These are phyloP conservation scores for Zizania palustris DNA, from an alignment of 202 grass and related monocot species.

Conservation along the genomic window DNA sequence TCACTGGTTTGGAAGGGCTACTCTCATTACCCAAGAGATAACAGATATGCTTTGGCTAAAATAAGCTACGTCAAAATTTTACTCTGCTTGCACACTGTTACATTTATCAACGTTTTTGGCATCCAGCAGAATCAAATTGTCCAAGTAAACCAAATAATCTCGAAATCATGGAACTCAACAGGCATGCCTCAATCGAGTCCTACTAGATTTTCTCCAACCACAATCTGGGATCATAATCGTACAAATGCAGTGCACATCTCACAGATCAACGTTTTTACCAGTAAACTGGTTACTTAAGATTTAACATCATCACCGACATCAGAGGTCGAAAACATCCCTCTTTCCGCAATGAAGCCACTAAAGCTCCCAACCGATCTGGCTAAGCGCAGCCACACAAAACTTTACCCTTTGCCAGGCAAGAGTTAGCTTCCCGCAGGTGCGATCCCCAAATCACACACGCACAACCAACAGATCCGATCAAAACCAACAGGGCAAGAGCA, in stretches of 20 bases:
- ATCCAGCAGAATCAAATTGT: no score
- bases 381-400: neutral
- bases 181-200: no score
- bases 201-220: neutral
- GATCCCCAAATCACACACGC: conserved; percentile 53
- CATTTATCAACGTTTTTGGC: no score
- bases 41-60: no score
- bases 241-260: neutral
- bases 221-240: no score
- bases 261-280: neutral
- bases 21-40: no score
- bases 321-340: neutral
- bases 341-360: neutral
- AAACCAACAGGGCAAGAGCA: conserved; percentile 50
- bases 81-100: no score
- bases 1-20: no score
- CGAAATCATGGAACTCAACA: no score
- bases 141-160: no score
- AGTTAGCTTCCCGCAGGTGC: conserved; percentile 35
- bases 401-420: neutral
- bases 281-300: neutral
- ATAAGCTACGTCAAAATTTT: no score
- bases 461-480: conserved; percentile 53
- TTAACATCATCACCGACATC: neutral
- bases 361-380: neutral